Evolutionary conservation across 148 eudicot genomes (phyloP).

Genomic region (Pouteria glomerata): DNA sequence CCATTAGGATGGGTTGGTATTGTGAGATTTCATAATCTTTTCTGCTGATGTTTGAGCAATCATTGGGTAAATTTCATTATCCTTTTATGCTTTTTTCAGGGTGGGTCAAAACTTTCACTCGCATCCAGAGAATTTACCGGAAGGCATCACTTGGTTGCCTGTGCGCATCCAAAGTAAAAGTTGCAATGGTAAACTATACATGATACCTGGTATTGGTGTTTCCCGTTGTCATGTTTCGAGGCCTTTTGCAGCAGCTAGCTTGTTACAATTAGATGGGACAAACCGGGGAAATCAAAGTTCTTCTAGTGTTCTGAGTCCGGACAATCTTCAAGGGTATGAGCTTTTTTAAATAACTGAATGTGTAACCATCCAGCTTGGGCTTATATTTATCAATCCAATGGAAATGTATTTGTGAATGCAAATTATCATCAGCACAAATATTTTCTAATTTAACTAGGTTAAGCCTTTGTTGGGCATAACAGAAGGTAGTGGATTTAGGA

Average conservation of each 20-base stretch:
- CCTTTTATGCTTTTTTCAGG: conserved; percentile 27
- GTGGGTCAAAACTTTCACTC: conserved; percentile 24
- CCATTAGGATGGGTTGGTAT: background rate
- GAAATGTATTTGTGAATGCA: background rate
- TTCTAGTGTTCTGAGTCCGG: conserved; percentile 25
- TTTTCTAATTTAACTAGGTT: background rate
- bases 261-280: conserved; percentile 23
- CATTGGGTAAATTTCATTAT: background rate
- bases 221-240: conserved; percentile 15
- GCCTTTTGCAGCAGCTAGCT: conserved; percentile 29
- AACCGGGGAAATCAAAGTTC: conserved; percentile 16
- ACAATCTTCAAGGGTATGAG: conserved; percentile 38
- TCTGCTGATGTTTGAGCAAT: background rate
- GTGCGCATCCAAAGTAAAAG: conserved; percentile 15
- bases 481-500: background rate
- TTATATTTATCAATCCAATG: background rate
- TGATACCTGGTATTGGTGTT: conserved; percentile 18
- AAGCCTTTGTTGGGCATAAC: background rate
- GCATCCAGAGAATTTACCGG: conserved; percentile 21
- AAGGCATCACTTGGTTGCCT: conserved; percentile 21
- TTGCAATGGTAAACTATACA: conserved; percentile 23
- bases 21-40: background rate
- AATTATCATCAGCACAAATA: background rate
- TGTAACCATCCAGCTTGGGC: background rate
- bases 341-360: background rate